phyloP scores from a whole-genome alignment of 129 eudicot species.

The Erigeron canadensis region DNA sequence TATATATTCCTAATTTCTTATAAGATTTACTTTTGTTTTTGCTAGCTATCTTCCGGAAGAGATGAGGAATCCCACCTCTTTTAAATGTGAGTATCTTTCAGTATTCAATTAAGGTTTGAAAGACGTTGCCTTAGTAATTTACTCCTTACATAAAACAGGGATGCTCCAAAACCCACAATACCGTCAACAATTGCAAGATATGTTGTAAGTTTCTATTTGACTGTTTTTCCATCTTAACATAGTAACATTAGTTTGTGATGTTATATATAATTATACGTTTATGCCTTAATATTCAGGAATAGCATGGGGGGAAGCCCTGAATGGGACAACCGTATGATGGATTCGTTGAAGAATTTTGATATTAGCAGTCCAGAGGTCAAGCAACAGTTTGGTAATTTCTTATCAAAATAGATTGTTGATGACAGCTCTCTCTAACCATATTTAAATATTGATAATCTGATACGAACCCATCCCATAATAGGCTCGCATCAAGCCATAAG shows the following conservation, averaged over 20 bases:
- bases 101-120: not conserved
- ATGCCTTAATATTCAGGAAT: constrained; percentile 42
- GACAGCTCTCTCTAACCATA: not conserved
- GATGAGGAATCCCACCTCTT: constrained; percentile 97
- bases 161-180: constrained; percentile 94
- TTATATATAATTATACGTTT: not conserved
- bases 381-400: constrained; percentile 86
- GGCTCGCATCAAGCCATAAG: no score
- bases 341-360: constrained; percentile 73
- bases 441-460: not conserved
- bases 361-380: constrained; percentile 88
- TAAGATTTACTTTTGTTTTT: constrained; percentile 9
- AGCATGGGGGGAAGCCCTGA: constrained; percentile 88
- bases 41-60: constrained; percentile 96
- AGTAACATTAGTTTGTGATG: not conserved
- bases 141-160: constrained; percentile 49
- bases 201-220: constrained; percentile 63
- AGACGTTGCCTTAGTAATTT: constrained; percentile 3
- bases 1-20: not conserved
- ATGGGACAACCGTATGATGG: constrained; percentile 88
- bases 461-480: no score
- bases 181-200: constrained; percentile 93
- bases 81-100: constrained; percentile 63
- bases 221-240: no score
- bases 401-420: not conserved